Conservation (phyloP, 768 basidiomycete genomes). For the Boletus tomentosulus region DNA sequence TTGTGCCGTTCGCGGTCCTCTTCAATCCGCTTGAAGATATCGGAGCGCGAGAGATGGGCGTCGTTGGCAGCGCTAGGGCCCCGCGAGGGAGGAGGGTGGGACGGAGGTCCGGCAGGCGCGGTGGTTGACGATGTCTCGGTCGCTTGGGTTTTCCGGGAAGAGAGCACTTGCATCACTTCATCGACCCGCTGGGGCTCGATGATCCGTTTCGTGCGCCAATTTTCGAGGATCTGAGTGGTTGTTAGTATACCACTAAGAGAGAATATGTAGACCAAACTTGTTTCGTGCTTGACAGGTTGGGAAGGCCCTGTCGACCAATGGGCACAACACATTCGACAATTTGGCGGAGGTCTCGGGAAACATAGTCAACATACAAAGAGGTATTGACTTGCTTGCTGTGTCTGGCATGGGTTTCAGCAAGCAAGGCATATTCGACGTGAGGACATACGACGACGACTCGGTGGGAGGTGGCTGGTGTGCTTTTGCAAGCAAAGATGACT, state of each 20-base stretch:
- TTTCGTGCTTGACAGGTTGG: constrained; percentile 83
- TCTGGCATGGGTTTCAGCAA: constrained; percentile 9
- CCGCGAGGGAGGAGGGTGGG: constrained; percentile 6
- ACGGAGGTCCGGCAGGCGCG: constrained; percentile 10
- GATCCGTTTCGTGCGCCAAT: constrained; percentile 81
- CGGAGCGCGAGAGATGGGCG: constrained; percentile 48
- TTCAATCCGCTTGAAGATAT: constrained; percentile 83
- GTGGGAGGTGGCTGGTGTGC: constrained; percentile 39
- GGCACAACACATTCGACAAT: constrained; percentile 88
- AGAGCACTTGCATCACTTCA: constrained; percentile 55
- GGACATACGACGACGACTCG: constrained; percentile 18
- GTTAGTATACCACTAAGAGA: not conserved
- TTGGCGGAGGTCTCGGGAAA: constrained; percentile 70
- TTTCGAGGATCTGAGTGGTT: constrained; percentile 72
- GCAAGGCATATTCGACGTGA: no score
- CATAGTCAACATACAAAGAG: constrained; percentile 72
- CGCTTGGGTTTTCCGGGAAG: constrained; percentile 38
- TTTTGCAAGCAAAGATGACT: constrained; percentile 66
- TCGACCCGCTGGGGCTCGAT: constrained; percentile 78
- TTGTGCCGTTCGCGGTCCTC: constrained; percentile 93
- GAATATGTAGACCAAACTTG: constrained; percentile 47
- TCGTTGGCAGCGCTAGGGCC: constrained; percentile 1
- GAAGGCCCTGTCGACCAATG: constrained; percentile 78
- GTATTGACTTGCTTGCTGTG: constrained; percentile 33
- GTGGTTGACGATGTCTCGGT: constrained; percentile 15